Conservation (phyloP, 257 asterid species). For the Lycium ferocissimum region DNA sequence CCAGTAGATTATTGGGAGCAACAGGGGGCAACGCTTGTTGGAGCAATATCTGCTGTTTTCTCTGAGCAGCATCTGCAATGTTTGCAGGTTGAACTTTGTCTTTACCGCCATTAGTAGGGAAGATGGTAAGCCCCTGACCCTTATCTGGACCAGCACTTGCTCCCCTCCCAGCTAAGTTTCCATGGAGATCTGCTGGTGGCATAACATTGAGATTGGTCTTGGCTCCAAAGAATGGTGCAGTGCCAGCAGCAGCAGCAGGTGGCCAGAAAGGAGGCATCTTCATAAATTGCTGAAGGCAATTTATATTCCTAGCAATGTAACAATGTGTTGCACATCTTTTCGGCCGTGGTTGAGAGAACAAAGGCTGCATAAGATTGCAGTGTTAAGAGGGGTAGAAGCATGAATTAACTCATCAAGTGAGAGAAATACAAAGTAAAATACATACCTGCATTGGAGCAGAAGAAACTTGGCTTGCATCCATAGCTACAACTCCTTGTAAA, state of each 20-base stretch:
- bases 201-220: constrained; percentile 62
- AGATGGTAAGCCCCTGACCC: constrained; percentile 50
- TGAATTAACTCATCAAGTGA: background rate
- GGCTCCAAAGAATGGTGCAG: constrained; percentile 73
- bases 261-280: constrained; percentile 85
- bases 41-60: constrained; percentile 78
- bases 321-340: constrained; percentile 89
- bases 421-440: constrained; percentile 27
- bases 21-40: constrained; percentile 90
- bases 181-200: constrained; percentile 64
- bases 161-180: constrained; percentile 50
- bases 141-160: constrained; percentile 53
- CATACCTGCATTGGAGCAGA: constrained; percentile 82
- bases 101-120: constrained; percentile 57
- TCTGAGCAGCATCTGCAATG: constrained; percentile 61
- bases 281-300: constrained; percentile 69
- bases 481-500: constrained; percentile 77
- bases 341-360: constrained; percentile 80
- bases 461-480: constrained; percentile 71
- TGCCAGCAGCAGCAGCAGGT: constrained; percentile 52
- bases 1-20: constrained; percentile 74
- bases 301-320: constrained; percentile 86
- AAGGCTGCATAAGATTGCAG: constrained; percentile 51
- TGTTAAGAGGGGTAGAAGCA: background rate
- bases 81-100: constrained; percentile 63